Conservation (phyloP, 306 rosid species). For the Acacia melanoxylon region DNA sequence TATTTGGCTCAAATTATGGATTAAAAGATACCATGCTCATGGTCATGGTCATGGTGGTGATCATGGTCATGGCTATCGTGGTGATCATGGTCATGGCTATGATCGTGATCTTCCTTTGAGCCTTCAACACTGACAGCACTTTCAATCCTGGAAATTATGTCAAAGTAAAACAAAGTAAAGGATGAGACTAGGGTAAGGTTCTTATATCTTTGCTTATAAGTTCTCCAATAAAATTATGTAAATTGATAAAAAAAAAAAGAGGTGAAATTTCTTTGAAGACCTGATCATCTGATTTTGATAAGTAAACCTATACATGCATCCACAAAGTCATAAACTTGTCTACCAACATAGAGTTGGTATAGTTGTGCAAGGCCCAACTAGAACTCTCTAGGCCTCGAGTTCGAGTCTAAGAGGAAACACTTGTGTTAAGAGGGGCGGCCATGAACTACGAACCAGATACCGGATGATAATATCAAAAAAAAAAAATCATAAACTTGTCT, state of each 20-base stretch:
- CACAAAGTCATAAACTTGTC: background rate
- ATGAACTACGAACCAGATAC: no score
- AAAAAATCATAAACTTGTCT: background rate
- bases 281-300: background rate
- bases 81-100: constrained; percentile 46
- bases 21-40: constrained; percentile 63
- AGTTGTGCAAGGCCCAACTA: no score
- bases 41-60: constrained; percentile 42
- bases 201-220: background rate
- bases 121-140: constrained; percentile 62
- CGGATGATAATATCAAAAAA: no score
- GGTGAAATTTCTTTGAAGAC: background rate
- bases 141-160: constrained; percentile 65
- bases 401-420: no score
- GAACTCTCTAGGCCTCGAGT: no score
- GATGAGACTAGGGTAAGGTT: background rate
- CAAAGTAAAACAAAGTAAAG: constrained; percentile 3
- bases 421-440: no score
- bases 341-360: background rate
- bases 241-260: background rate
- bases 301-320: background rate
- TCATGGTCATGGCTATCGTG: constrained; percentile 34
- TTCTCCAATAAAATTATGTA: background rate
- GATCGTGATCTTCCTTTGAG: constrained; percentile 61
- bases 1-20: background rate